Evolutionary conservation across 495 filamentous ascomycete species (phyloP).

Genomic region (Sordaria brevicollis): DNA sequence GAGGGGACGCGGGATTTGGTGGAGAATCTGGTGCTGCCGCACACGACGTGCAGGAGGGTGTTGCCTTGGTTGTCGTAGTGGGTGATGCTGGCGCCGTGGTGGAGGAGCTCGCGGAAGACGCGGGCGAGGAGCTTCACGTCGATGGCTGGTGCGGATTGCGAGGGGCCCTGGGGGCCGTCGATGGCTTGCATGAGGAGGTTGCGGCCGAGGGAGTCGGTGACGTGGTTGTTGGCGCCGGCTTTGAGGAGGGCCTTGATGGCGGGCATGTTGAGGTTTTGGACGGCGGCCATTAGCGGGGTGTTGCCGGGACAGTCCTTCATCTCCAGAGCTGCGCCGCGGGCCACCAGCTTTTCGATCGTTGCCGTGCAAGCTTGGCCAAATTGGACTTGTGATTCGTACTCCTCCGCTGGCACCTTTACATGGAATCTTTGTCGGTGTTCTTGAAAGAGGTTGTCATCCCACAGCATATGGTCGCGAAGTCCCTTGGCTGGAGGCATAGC

Average conservation of each 20-base stretch:
- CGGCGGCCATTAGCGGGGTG: slow-evolving; percentile 23
- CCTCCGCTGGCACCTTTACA: background rate
- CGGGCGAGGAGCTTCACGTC: slow-evolving; percentile 5
- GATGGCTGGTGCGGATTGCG: background rate
- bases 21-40: too few relatives aligned
- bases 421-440: too few relatives aligned
- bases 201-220: slow-evolving; percentile 7
- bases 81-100: slow-evolving; percentile 11
- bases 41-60: slow-evolving; percentile 16
- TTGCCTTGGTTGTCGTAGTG: slow-evolving; percentile 10
- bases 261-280: slow-evolving; percentile 9
- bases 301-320: slow-evolving; percentile 15
- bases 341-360: slow-evolving; percentile 21
- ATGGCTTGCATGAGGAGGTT: slow-evolving; percentile 8
- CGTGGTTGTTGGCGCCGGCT: slow-evolving; percentile 11
- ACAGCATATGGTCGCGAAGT: background rate
- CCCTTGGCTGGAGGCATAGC: slow-evolving; percentile 18
- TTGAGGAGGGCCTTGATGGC: slow-evolving; percentile 12
- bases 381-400: background rate
- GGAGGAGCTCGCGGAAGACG: slow-evolving; percentile 6
- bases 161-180: slow-evolving; percentile 10
- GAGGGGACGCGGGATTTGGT: too few relatives aligned
- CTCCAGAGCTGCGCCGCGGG: slow-evolving; percentile 19
- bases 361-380: slow-evolving; percentile 1
- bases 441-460: too few relatives aligned